phyloP scores from a whole-genome alignment of 2,329 filamentous ascomycete species.

The Aureobasidium sp. region DNA sequence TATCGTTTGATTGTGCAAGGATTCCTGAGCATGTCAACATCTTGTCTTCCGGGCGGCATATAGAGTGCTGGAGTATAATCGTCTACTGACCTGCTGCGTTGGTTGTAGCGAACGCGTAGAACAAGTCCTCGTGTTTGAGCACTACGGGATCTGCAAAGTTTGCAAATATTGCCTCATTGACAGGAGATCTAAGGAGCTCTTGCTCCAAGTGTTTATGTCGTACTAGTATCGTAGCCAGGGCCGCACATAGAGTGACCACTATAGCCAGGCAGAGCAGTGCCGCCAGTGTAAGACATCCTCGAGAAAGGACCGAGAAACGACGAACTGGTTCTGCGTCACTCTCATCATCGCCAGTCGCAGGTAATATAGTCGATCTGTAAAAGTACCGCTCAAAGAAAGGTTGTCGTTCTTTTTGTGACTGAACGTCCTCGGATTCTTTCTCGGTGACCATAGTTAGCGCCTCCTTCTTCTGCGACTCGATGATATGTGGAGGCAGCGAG shows the following conservation, averaged over 20 bases:
- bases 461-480: slow-evolving; percentile 10
- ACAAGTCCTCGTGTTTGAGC: slow-evolving; percentile 27
- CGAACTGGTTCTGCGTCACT: slow-evolving; percentile 10
- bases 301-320: slow-evolving; percentile 25
- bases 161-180: slow-evolving; percentile 21
- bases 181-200: neutral
- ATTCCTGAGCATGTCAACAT: slow-evolving; percentile 19
- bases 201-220: neutral
- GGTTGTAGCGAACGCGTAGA: slow-evolving; percentile 35
- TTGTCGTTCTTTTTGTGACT: slow-evolving; percentile 7
- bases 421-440: neutral
- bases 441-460: slow-evolving; percentile 8
- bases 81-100: slow-evolving; percentile 22
- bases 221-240: slow-evolving; percentile 20
- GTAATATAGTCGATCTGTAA: slow-evolving; percentile 15
- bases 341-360: slow-evolving; percentile 9
- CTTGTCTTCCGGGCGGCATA: neutral
- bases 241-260: slow-evolving; percentile 22
- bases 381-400: slow-evolving; percentile 25
- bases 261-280: slow-evolving; percentile 20
- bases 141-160: slow-evolving; percentile 36
- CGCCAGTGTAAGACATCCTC: slow-evolving; percentile 20
- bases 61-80: neutral
- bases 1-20: slow-evolving; percentile 18
- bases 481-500: slow-evolving; percentile 15